These are phyloP conservation scores for Ganoderma sp. DNA, from an alignment of 1,284 basidiomycete genomes.

Conservation along the genomic window DNA sequence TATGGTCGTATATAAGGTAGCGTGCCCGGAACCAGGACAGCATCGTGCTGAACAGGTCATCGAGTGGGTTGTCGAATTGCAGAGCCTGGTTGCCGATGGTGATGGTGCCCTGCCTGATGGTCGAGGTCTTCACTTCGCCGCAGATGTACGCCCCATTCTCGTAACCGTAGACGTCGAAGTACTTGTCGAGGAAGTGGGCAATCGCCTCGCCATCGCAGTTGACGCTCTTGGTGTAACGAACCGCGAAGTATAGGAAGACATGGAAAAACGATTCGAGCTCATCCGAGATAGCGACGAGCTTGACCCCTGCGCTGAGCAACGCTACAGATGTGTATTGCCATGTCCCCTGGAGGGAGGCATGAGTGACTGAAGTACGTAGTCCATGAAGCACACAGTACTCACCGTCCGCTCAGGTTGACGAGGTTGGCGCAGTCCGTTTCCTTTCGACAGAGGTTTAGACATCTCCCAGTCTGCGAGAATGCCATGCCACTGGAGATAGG, in stretches of 20 bases:
- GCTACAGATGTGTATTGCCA: slow-evolving; percentile 23
- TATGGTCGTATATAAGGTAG: too few relatives aligned
- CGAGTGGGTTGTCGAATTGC: too few relatives aligned
- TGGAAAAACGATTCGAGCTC: slow-evolving; percentile 27
- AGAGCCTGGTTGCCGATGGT: too few relatives aligned
- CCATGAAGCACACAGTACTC: background rate
- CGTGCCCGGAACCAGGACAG: background rate
- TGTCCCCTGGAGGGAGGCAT: slow-evolving; percentile 18
- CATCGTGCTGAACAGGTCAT: too few relatives aligned
- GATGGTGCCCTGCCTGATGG: background rate
- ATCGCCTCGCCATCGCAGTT: slow-evolving; percentile 3
- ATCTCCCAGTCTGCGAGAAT: slow-evolving; percentile 28
- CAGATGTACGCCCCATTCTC: background rate
- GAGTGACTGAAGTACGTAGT: background rate
- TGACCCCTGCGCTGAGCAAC: slow-evolving; percentile 6
- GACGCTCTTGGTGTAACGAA: slow-evolving; percentile 17
- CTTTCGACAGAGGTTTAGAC: slow-evolving; percentile 10
- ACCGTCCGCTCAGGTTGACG: slow-evolving; percentile 20
- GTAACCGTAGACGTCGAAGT: slow-evolving; percentile 17
- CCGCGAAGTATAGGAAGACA: slow-evolving; percentile 22
- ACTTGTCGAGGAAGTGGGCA: slow-evolving; percentile 12
- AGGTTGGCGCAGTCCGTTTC: background rate
- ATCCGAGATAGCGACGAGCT: slow-evolving; percentile 14
- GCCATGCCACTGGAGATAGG: too few relatives aligned
- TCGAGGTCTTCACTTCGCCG: background rate